These are phyloP conservation scores for Blumeriella jaapii DNA, from an alignment of 2,329 filamentous ascomycete genomes.

Conservation along the genomic window DNA sequence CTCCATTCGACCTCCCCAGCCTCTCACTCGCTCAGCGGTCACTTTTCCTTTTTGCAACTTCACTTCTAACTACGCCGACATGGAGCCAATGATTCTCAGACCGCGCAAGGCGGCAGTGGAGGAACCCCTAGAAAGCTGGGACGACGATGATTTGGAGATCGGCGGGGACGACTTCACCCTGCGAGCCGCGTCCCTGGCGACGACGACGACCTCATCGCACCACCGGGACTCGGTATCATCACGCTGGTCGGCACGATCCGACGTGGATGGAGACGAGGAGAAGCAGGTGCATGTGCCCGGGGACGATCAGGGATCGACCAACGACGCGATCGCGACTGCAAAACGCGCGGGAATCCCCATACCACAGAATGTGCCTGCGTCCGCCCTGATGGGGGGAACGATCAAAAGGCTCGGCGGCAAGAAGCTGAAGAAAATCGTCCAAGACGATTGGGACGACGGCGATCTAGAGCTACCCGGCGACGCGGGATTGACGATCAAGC, in stretches of 20 bases:
- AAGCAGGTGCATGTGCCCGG: slow-evolving; percentile 76
- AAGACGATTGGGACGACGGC: slow-evolving; percentile 73
- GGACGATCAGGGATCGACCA: slow-evolving; percentile 72
- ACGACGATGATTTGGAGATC: slow-evolving; percentile 65
- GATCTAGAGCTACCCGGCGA: slow-evolving; percentile 60
- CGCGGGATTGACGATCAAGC: slow-evolving; percentile 51
- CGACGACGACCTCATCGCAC: slow-evolving; percentile 37
- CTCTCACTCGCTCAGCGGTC: slow-evolving; percentile 2
- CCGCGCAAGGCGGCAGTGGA: slow-evolving; percentile 32
- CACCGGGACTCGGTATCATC: slow-evolving; percentile 72
- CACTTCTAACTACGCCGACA: slow-evolving; percentile 4
- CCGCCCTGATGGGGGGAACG: slow-evolving; percentile 80
- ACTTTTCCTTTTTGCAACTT: slow-evolving; percentile 1
- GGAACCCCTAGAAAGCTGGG: slow-evolving; percentile 63
- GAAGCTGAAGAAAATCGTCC: slow-evolving; percentile 59
- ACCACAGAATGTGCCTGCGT: slow-evolving; percentile 74
- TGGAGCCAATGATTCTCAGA: slow-evolving; percentile 26
- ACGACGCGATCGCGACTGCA: slow-evolving; percentile 78
- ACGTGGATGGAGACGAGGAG: slow-evolving; percentile 77
- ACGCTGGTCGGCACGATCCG: slow-evolving; percentile 69
- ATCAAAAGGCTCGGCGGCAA: slow-evolving; percentile 79
- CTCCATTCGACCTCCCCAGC: slow-evolving; percentile 1
- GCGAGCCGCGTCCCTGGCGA: slow-evolving; percentile 33
- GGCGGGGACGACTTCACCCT: slow-evolving; percentile 55
- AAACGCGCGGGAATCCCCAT: slow-evolving; percentile 86